Percentiles rank a stretch among this genome's conserved stretches.
Conservation (phyloP, 2,329 filamentous ascomycete genomes). For the Colletotrichum sp. region DNA sequence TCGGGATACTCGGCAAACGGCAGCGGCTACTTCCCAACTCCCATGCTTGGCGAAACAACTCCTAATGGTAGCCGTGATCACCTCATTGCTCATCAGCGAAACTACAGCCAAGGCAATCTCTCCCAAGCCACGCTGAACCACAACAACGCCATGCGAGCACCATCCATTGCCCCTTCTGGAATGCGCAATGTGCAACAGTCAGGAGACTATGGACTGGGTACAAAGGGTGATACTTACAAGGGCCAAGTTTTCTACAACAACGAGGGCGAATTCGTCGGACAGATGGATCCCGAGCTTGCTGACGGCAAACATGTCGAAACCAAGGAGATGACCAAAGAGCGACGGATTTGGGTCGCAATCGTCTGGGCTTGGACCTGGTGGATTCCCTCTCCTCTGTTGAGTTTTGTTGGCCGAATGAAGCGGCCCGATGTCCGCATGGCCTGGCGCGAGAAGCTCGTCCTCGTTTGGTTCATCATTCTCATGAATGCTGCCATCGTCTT, state of each 20-base stretch:
- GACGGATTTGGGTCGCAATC: constrained; percentile 80
- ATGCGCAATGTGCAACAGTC: constrained; percentile 53
- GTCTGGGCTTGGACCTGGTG: constrained; percentile 92
- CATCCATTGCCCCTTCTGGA: constrained; percentile 66
- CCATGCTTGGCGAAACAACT: constrained; percentile 60
- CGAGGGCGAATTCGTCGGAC: constrained; percentile 71
- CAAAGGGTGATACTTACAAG: constrained; percentile 81
- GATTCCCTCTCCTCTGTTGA: constrained; percentile 87
- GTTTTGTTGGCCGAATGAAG: constrained; percentile 92
- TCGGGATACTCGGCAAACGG: constrained; percentile 72
- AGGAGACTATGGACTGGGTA: constrained; percentile 89
- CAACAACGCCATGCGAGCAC: constrained; percentile 46
- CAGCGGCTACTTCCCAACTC: constrained; percentile 74
- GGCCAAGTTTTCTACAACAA: constrained; percentile 77
- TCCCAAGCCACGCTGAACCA: constrained; percentile 58
- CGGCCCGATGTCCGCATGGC: constrained; percentile 95
- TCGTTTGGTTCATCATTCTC: constrained; percentile 80
- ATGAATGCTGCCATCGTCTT: constrained; percentile 86
- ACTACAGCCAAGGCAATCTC: constrained; percentile 59
- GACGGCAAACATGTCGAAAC: constrained; percentile 79
- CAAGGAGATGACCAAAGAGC: constrained; percentile 63
- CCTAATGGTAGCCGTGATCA: constrained; percentile 76
- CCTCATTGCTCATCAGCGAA: constrained; percentile 65
- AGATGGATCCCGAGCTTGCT: constrained; percentile 79
- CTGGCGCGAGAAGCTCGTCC: constrained; percentile 92